A percentile compares a stretch with the other conserved stretches of the same genome.
phyloP scores from a whole-genome alignment of 257 asterid genomes.

The Petunia axillaris region DNA sequence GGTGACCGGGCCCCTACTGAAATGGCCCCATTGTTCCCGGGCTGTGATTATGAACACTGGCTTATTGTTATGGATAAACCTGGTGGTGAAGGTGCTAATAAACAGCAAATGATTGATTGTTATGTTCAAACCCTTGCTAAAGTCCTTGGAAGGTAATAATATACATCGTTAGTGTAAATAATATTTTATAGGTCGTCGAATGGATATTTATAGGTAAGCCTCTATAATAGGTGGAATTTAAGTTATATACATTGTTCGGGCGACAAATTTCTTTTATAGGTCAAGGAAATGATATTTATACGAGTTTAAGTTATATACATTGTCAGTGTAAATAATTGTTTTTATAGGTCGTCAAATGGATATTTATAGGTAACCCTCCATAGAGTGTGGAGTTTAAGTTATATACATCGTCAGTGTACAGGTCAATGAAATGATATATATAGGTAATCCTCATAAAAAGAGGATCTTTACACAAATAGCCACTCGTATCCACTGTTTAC shows the following conservation, averaged over 20 bases:
- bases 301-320: too few relatives aligned
- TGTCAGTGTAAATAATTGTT: too few relatives aligned
- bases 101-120: constrained; percentile 39
- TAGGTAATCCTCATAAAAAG: too few relatives aligned
- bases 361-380: too few relatives aligned
- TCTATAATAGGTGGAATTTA: background rate
- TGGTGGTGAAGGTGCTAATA: constrained; percentile 37
- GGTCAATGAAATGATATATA: too few relatives aligned
- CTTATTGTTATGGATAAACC: constrained; percentile 39
- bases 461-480: too few relatives aligned
- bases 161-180: background rate
- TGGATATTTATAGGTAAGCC: background rate
- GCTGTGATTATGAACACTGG: constrained; percentile 43
- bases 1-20: constrained; percentile 36
- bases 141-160: constrained; percentile 36
- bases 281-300: too few relatives aligned
- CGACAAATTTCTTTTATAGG: too few relatives aligned
- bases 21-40: constrained; percentile 36
- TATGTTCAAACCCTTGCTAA: constrained; percentile 39
- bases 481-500: too few relatives aligned
- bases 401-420: too few relatives aligned
- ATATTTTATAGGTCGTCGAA: background rate
- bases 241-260: background rate
- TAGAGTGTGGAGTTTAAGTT: too few relatives aligned
- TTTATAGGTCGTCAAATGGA: too few relatives aligned